Conservation (phyloP, 2,329 filamentous ascomycete genomes). For the Pyrenophora teres region DNA sequence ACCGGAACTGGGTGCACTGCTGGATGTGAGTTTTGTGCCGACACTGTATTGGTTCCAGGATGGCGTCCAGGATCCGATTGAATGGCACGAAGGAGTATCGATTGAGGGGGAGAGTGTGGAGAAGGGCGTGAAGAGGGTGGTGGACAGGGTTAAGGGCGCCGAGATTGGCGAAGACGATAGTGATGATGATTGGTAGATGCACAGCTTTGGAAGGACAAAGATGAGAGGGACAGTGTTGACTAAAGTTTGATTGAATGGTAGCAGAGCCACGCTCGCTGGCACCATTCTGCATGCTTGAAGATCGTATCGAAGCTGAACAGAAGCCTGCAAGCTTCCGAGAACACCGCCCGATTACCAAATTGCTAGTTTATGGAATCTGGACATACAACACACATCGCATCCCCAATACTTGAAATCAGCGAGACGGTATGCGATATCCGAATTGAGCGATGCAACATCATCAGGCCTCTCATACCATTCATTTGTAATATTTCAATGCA, state of each 20-base stretch:
- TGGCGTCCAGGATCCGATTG: slow-evolving; percentile 25
- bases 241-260: neutral
- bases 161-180: slow-evolving; percentile 30
- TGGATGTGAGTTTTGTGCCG: slow-evolving; percentile 32
- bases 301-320: too few species aligned
- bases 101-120: slow-evolving; percentile 31
- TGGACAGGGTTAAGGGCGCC: slow-evolving; percentile 32
- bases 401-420: too few species aligned
- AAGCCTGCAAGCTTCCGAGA: too few species aligned
- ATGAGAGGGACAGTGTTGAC: neutral
- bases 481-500: too few species aligned
- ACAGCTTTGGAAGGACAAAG: neutral
- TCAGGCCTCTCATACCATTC: too few species aligned
- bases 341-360: too few species aligned
- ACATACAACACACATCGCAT: too few species aligned
- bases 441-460: too few species aligned
- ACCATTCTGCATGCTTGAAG: too few species aligned
- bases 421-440: too few species aligned
- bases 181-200: slow-evolving; percentile 23
- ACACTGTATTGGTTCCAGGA: slow-evolving; percentile 34
- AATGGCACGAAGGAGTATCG: slow-evolving; percentile 31
- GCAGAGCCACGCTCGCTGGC: too few species aligned
- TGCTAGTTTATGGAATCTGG: too few species aligned
- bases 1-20: slow-evolving; percentile 23
- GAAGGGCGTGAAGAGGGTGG: slow-evolving; percentile 27